Percentiles rank a stretch among this genome's conserved stretches.
Conservation (phyloP, 2,329 filamentous ascomycete species). For the Cercospora berteroae region DNA sequence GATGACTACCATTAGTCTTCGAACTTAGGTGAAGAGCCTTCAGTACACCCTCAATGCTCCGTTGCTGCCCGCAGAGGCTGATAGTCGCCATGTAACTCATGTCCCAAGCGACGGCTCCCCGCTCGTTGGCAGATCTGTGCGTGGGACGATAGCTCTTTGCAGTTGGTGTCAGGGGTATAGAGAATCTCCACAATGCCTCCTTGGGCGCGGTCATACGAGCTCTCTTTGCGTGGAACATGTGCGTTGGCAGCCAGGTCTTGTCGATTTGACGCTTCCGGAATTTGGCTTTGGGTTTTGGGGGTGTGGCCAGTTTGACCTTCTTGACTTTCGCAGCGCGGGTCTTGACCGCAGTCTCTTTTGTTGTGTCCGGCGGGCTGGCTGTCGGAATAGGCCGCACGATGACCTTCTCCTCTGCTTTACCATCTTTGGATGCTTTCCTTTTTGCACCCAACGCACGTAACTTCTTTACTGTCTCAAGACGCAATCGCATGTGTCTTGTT, state of each 20-base stretch:
- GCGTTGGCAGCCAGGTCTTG: constrained; percentile 94
- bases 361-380: constrained; percentile 18
- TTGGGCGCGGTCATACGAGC: constrained; percentile 81
- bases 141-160: constrained; percentile 87
- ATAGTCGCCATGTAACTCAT: constrained; percentile 92
- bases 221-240: constrained; percentile 89
- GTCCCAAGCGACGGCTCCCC: constrained; percentile 85
- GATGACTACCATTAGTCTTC: constrained; percentile 26
- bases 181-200: constrained; percentile 84
- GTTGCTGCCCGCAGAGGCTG: constrained; percentile 65
- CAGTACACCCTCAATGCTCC: constrained; percentile 65
- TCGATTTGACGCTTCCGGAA: constrained; percentile 81
- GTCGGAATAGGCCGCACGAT: constrained; percentile 18
- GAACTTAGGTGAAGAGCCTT: constrained; percentile 60
- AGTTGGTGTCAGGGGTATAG: constrained; percentile 78
- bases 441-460: constrained; percentile 61
- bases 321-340: constrained; percentile 62
- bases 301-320: constrained; percentile 66
- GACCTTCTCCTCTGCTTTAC: constrained; percentile 32
- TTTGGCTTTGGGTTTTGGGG: constrained; percentile 61
- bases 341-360: constrained; percentile 34
- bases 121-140: constrained; percentile 72
- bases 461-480: constrained; percentile 73
- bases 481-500: constrained; percentile 53
- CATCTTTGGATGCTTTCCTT: constrained; percentile 44